Conservation (phyloP, 768 basidiomycete species). For the Naematelia aurantialba region DNA sequence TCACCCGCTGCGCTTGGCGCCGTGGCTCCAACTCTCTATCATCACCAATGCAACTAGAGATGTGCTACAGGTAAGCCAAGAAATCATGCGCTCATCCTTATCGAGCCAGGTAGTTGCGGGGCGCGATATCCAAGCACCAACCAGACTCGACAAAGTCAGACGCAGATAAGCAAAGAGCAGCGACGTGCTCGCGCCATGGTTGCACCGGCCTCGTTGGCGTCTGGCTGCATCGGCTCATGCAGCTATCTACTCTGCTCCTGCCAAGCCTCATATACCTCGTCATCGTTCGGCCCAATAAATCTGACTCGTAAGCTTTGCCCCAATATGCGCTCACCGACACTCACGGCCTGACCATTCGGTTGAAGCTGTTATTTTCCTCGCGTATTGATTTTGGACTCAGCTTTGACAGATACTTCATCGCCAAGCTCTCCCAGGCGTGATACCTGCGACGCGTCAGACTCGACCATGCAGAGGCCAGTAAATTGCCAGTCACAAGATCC, state of each 20-base stretch:
- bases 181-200: too few relatives aligned
- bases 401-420: constrained; percentile 46
- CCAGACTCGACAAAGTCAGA: too few relatives aligned
- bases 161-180: too few relatives aligned
- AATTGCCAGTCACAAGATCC: background rate
- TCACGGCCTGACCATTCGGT: constrained; percentile 46
- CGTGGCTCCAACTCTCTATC: too few relatives aligned
- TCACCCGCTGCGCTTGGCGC: too few relatives aligned
- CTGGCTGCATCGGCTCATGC: background rate
- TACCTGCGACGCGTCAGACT: constrained; percentile 37
- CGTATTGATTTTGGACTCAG: constrained; percentile 42
- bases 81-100: background rate
- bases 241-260: constrained; percentile 6
- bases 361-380: constrained; percentile 43
- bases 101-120: too few relatives aligned
- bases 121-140: too few relatives aligned
- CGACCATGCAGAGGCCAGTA: background rate
- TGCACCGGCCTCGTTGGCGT: too few relatives aligned
- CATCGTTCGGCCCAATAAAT: constrained; percentile 43
- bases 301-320: constrained; percentile 10
- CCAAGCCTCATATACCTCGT: constrained; percentile 34
- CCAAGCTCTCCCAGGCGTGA: constrained; percentile 51
- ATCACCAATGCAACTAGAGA: too few relatives aligned
- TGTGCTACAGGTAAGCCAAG: too few relatives aligned
- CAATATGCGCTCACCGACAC: constrained; percentile 11